Percentiles rank a stretch among this genome's conserved stretches.
These are phyloP conservation scores for Phialophora verrucosa DNA, from an alignment of 2,329 filamentous ascomycete genomes.

Conservation along the genomic window DNA sequence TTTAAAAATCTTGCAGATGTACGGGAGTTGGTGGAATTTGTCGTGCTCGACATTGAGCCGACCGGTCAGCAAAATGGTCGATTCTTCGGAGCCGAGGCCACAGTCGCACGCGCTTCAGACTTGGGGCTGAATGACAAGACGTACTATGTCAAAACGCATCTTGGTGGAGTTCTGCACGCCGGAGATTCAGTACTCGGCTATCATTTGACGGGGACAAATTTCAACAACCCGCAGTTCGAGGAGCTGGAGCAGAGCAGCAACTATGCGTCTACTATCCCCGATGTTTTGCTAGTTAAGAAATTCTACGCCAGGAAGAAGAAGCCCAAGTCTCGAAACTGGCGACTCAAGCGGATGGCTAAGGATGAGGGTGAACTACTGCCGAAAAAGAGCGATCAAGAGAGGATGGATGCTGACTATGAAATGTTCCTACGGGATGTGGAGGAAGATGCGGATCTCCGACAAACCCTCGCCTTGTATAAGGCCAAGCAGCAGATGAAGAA, in stretches of 20 bases:
- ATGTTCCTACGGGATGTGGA: slow-evolving; percentile 97
- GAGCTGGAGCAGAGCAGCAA: slow-evolving; percentile 77
- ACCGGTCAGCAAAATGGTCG: slow-evolving; percentile 76
- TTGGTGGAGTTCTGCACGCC: slow-evolving; percentile 81
- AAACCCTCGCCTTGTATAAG: slow-evolving; percentile 86
- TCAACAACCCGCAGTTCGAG: slow-evolving; percentile 87
- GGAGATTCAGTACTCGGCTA: slow-evolving; percentile 97
- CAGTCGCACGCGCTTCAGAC: slow-evolving; percentile 84
- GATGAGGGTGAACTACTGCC: slow-evolving; percentile 88
- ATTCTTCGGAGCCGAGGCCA: slow-evolving; percentile 83
- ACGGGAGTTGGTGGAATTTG: slow-evolving; percentile 85
- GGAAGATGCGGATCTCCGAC: slow-evolving; percentile 86
- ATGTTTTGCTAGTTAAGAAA: slow-evolving; percentile 97
- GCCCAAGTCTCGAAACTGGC: slow-evolving; percentile 84
- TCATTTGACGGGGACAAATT: slow-evolving; percentile 84
- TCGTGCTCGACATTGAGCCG: slow-evolving; percentile 91
- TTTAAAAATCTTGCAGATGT: slow-evolving; percentile 85
- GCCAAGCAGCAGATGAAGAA: slow-evolving; percentile 61
- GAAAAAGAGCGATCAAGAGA: slow-evolving; percentile 84
- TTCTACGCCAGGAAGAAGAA: slow-evolving; percentile 87
- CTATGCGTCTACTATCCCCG: slow-evolving; percentile 80
- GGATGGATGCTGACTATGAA: slow-evolving; percentile 92
- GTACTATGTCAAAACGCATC: slow-evolving; percentile 88
- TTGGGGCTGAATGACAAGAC: slow-evolving; percentile 83
- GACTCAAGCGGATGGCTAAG: slow-evolving; percentile 87